Evolutionary conservation across 2,329 filamentous ascomycete genomes (phyloP).

Genomic region (Aphanocladium album): DNA sequence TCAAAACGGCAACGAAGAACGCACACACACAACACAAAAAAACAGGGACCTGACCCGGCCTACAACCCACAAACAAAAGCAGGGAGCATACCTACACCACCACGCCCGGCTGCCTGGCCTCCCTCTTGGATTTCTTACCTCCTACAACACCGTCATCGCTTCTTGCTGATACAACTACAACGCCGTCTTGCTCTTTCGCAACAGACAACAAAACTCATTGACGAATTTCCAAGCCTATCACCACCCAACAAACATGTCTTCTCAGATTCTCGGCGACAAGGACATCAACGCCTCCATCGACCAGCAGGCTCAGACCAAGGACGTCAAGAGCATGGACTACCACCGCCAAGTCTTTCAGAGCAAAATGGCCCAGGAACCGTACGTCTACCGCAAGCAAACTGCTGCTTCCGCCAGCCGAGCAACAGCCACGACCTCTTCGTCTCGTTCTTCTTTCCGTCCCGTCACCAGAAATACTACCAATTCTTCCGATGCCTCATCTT

Average conservation of each 20-base stretch:
- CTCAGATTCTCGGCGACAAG: slow-evolving; percentile 58
- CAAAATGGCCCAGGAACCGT: slow-evolving; percentile 66
- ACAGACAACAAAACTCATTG: neutral
- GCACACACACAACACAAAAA: no score
- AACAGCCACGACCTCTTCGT: neutral
- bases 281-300: slow-evolving; percentile 56
- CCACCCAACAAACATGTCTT: slow-evolving; percentile 47
- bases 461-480: slow-evolving; percentile 1
- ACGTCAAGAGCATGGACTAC: slow-evolving; percentile 67
- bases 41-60: slow-evolving; percentile 1
- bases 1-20: neutral
- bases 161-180: neutral
- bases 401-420: neutral
- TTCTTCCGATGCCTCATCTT: slow-evolving; percentile 11
- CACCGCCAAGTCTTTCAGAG: slow-evolving; percentile 70
- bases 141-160: neutral
- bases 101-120: neutral
- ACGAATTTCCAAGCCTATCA: neutral
- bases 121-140: neutral
- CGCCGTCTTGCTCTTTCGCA: neutral
- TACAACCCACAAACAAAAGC: neutral
- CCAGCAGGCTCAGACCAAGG: slow-evolving; percentile 33
- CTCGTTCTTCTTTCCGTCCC: neutral
- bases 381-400: slow-evolving; percentile 27
- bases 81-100: neutral